A percentile compares a stretch with the other conserved stretches of the same genome.
These are phyloP conservation scores for Grifola frondosa DNA, from an alignment of 1,284 basidiomycete genomes.

Conservation along the genomic window DNA sequence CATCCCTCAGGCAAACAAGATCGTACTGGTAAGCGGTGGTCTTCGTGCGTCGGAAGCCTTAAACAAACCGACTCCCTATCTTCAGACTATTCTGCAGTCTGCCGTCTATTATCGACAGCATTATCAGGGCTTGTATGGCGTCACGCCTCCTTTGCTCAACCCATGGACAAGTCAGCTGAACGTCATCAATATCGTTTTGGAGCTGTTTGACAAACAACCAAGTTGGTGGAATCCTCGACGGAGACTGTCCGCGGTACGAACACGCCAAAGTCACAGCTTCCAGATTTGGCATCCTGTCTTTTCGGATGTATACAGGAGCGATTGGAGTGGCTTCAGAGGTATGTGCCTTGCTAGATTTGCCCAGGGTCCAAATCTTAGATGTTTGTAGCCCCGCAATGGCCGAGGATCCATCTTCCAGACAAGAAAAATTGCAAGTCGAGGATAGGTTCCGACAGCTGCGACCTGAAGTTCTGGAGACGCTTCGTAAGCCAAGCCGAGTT, in stretches of 20 bases:
- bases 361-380: no score
- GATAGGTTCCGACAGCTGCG: constrained; percentile 69
- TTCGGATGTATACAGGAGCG: constrained; percentile 77
- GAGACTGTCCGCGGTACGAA: constrained; percentile 21
- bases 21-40: constrained; percentile 56
- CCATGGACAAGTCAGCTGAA: constrained; percentile 81
- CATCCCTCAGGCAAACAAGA: constrained; percentile 72
- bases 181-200: constrained; percentile 70
- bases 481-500: constrained; percentile 51
- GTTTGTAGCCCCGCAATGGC: constrained; percentile 43
- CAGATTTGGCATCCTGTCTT: constrained; percentile 67
- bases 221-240: constrained; percentile 41
- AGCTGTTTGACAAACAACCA: constrained; percentile 73
- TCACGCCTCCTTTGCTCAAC: constrained; percentile 68
- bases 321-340: constrained; percentile 69
- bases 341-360: constrained; percentile 19
- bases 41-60: not conserved
- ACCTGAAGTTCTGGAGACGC: constrained; percentile 71
- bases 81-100: constrained; percentile 69
- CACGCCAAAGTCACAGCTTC: constrained; percentile 61
- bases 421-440: constrained; percentile 57
- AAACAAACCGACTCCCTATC: no score
- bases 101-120: constrained; percentile 75
- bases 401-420: constrained; percentile 44
- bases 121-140: constrained; percentile 73